Evolutionary conservation across 768 basidiomycete genomes (phyloP).

Genomic region (button mushroom (Agaricus bisporus)): DNA sequence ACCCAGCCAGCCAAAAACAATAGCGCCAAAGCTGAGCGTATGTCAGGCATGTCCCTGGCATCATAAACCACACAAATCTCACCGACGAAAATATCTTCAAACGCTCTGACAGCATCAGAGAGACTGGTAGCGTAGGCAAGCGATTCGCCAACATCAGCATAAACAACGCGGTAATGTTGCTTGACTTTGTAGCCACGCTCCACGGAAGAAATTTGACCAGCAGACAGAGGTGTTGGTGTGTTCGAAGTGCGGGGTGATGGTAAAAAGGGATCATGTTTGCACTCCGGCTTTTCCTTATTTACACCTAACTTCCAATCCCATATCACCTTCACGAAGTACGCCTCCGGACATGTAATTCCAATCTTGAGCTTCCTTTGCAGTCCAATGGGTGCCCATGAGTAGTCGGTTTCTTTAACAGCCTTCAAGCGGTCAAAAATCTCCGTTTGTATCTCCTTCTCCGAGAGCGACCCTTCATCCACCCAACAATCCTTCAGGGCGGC

Average conservation of each 20-base stretch:
- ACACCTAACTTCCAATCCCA: not conserved
- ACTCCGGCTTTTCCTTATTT: not conserved
- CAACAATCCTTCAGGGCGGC: not conserved
- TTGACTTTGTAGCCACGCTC: not conserved
- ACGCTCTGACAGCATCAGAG: not conserved
- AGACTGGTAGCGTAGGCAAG: conserved; percentile 23
- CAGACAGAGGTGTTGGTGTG: not conserved
- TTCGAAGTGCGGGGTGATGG: not conserved
- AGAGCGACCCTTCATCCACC: not conserved
- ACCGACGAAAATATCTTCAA: not conserved
- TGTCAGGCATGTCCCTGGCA: not conserved
- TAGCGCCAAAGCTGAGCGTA: not conserved
- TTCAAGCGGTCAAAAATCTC: conserved; percentile 10
- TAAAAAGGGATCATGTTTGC: not conserved
- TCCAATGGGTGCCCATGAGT: not conserved
- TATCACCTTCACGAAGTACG: conserved; percentile 2
- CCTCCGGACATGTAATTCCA: not conserved
- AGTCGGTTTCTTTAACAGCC: not conserved
- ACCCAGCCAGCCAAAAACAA: conserved; percentile 8
- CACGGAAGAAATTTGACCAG: not conserved
- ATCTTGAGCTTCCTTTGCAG: not conserved
- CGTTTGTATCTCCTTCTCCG: conserved; percentile 13
- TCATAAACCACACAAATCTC: not conserved
- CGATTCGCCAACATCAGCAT: conserved; percentile 1
- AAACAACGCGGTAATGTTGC: not conserved